Conservation (phyloP, 352 stramenopile species). For the Phytophthora meadii region DNA sequence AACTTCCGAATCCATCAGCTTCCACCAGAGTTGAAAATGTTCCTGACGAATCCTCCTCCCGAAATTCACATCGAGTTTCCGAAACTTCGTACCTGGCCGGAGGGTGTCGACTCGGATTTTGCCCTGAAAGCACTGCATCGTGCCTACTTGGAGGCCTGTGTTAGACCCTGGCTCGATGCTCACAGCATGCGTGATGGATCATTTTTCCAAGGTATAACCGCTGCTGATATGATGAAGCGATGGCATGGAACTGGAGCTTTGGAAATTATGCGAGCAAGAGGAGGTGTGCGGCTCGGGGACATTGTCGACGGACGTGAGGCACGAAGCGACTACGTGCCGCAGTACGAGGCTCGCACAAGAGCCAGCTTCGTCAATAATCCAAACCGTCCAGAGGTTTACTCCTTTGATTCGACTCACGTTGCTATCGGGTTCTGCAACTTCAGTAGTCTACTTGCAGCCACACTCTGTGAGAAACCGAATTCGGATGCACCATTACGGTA, state of each 20-base stretch:
- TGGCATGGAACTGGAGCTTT: slow-evolving; percentile 35
- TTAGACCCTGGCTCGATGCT: slow-evolving; percentile 24
- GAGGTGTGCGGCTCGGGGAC: slow-evolving; percentile 6
- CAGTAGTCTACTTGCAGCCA: slow-evolving; percentile 18
- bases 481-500: slow-evolving; percentile 14
- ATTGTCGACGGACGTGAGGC: slow-evolving; percentile 26
- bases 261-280: slow-evolving; percentile 8
- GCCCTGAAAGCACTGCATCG: slow-evolving; percentile 28
- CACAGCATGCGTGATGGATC: slow-evolving; percentile 11
- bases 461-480: slow-evolving; percentile 8
- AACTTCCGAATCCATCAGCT: neutral
- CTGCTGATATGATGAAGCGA: slow-evolving; percentile 18
- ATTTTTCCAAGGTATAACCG: slow-evolving; percentile 6
- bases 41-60: slow-evolving; percentile 10
- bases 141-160: slow-evolving; percentile 24
- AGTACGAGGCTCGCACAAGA: slow-evolving; percentile 14
- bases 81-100: slow-evolving; percentile 29
- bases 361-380: slow-evolving; percentile 26
- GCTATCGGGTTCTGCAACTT: slow-evolving; percentile 37
- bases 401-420: slow-evolving; percentile 35
- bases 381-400: slow-evolving; percentile 20
- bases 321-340: neutral
- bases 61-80: slow-evolving; percentile 31
- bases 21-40: slow-evolving; percentile 23
- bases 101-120: slow-evolving; percentile 23